Evolutionary conservation across 2,329 filamentous ascomycete genomes (phyloP).

Genomic region (Colletotrichum endophyticum): DNA sequence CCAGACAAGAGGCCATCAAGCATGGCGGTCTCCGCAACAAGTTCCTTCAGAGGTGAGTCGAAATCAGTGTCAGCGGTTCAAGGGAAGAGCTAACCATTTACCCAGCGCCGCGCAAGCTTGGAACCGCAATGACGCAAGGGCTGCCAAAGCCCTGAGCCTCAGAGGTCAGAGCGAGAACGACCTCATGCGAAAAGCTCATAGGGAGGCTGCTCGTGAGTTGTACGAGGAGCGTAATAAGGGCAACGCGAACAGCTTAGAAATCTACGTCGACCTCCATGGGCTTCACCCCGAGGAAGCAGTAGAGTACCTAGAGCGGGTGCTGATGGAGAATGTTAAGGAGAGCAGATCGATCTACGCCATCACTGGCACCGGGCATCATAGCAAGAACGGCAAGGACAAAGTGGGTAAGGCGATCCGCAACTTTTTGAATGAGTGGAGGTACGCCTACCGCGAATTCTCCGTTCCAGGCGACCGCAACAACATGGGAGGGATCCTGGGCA

Average conservation of each 20-base stretch:
- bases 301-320: slow-evolving; percentile 86
- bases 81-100: not conserved
- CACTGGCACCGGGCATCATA: slow-evolving; percentile 95
- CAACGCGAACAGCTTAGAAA: slow-evolving; percentile 64
- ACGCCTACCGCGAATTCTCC: slow-evolving; percentile 94
- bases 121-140: slow-evolving; percentile 96
- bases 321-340: slow-evolving; percentile 80
- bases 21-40: slow-evolving; percentile 97
- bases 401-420: slow-evolving; percentile 91
- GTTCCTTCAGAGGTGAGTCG: slow-evolving; percentile 83
- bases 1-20: slow-evolving; percentile 93
- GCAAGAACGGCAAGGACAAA: slow-evolving; percentile 98
- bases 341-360: slow-evolving; percentile 88
- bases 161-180: slow-evolving; percentile 97
- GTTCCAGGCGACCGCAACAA: slow-evolving; percentile 89
- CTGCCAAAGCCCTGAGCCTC: slow-evolving; percentile 91
- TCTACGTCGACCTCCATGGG: slow-evolving; percentile 96
- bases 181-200: slow-evolving; percentile 94
- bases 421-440: slow-evolving; percentile 95
- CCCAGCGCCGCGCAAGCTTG: slow-evolving; percentile 91
- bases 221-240: slow-evolving; percentile 93
- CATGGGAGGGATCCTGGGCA: slow-evolving; percentile 77
- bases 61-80: not conserved
- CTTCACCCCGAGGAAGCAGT: slow-evolving; percentile 98
- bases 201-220: slow-evolving; percentile 87